Conservation (phyloP, 352 stramenopile genomes). For the Pythium phragmitis region DNA sequence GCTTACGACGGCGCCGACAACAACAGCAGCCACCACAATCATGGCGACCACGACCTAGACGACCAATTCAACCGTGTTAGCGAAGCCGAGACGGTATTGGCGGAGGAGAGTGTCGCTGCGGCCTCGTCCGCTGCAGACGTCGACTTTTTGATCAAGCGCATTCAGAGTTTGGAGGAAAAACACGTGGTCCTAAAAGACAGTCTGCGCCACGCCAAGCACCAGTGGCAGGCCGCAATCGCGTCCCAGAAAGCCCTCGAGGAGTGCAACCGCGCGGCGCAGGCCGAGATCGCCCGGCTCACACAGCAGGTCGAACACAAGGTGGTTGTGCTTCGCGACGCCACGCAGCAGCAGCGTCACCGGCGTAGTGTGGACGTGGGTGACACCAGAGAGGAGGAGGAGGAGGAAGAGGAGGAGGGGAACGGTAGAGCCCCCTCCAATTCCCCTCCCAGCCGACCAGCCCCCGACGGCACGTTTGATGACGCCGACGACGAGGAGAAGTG, state of each 20-base stretch:
- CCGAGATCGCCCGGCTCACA: slow-evolving; percentile 28
- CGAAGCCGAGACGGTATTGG: slow-evolving; percentile 6
- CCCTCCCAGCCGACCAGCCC: neutral
- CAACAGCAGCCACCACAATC: slow-evolving; percentile 17
- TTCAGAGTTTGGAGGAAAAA: slow-evolving; percentile 27
- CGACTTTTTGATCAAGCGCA: slow-evolving; percentile 18
- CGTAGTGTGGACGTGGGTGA: neutral
- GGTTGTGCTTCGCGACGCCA: neutral
- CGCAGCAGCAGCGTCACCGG: neutral
- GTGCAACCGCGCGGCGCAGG: slow-evolving; percentile 26
- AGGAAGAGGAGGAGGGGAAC: neutral
- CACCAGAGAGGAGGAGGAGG: neutral
- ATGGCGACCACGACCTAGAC: neutral
- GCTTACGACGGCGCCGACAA: slow-evolving; percentile 16
- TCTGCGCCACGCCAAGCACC: slow-evolving; percentile 31
- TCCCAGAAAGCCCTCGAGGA: slow-evolving; percentile 36
- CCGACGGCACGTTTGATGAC: slow-evolving; percentile 2
- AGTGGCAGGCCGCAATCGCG: slow-evolving; percentile 30
- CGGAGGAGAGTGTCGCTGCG: no score
- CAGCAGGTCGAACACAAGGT: slow-evolving; percentile 29
- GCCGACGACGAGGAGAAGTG: slow-evolving; percentile 27
- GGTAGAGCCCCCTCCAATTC: no score
- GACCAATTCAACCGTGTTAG: neutral
- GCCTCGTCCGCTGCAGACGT: neutral
- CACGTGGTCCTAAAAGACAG: slow-evolving; percentile 22